Percentiles rank a stretch among this genome's conserved stretches.
phyloP scores from a whole-genome alignment of 345 rosid genomes.

The Gossypium australe region DNA sequence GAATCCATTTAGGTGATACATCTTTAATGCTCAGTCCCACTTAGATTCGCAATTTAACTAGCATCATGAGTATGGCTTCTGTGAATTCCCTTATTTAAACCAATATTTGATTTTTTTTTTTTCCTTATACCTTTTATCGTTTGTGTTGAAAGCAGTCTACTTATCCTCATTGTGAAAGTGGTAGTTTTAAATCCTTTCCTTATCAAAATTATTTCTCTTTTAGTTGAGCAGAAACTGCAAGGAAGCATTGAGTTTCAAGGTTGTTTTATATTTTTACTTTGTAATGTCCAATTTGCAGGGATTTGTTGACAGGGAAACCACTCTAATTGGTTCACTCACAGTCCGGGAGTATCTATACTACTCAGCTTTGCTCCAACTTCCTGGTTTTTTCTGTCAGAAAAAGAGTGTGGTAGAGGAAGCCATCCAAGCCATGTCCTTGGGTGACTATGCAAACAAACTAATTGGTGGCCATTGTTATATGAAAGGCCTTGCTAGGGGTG shows the following conservation, averaged over 20 bases:
- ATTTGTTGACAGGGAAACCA: slow-evolving; percentile 80
- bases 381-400: slow-evolving; percentile 89
- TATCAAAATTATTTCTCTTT: background rate
- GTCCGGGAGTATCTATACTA: slow-evolving; percentile 89
- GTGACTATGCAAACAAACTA: slow-evolving; percentile 86
- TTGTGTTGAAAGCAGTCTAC: too few species aligned
- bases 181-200: background rate
- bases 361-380: slow-evolving; percentile 95
- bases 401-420: slow-evolving; percentile 96
- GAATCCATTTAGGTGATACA: background rate
- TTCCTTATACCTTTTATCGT: background rate
- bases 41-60: background rate
- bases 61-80: background rate
- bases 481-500: slow-evolving; percentile 89
- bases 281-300: slow-evolving; percentile 46
- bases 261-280: slow-evolving; percentile 10
- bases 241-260: background rate
- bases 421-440: slow-evolving; percentile 89
- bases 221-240: slow-evolving; percentile 5
- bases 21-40: background rate
- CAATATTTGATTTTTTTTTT: background rate
- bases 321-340: slow-evolving; percentile 81
- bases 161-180: background rate
- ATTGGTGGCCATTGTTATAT: slow-evolving; percentile 95
- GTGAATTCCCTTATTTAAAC: background rate